phyloP scores from a whole-genome alignment of 2,329 filamentous ascomycete species.

The Aspergillus fumigatiaffinis region DNA sequence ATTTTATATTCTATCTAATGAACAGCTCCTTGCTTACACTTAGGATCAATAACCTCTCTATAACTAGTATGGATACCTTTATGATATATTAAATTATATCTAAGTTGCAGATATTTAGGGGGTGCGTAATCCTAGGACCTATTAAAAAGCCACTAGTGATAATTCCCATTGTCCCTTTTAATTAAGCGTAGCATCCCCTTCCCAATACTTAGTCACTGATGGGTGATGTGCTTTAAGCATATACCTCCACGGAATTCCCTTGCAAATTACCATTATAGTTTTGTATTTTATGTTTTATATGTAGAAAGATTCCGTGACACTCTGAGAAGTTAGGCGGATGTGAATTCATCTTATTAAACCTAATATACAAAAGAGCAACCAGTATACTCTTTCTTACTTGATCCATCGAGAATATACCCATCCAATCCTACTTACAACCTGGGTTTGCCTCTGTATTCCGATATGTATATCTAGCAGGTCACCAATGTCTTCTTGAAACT shows the following conservation, averaged over 20 bases:
- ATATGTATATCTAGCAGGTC: slow-evolving; percentile 77
- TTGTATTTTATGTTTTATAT: neutral
- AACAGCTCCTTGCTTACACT: neutral
- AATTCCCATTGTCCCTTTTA: too few relatives aligned
- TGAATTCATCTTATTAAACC: neutral
- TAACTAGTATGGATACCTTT: neutral
- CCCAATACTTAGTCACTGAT: neutral
- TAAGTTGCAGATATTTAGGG: neutral
- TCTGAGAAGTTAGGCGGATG: neutral
- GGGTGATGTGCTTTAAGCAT: neutral
- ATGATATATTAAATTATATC: neutral
- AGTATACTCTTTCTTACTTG: slow-evolving; percentile 2
- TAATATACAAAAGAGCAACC: neutral
- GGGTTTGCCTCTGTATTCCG: slow-evolving; percentile 72
- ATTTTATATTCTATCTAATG: neutral
- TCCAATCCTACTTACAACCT: slow-evolving; percentile 75
- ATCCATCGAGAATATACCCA: slow-evolving; percentile 88
- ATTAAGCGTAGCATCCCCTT: too few relatives aligned
- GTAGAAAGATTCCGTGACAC: neutral
- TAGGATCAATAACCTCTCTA: neutral
- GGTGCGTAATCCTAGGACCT: too few relatives aligned
- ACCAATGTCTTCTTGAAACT: slow-evolving; percentile 83
- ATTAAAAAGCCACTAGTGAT: too few relatives aligned
- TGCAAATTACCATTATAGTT: neutral
- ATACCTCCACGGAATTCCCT: neutral